These are phyloP conservation scores for Pleurotus salmoneostramineus DNA, from an alignment of 768 basidiomycete species.

Conservation along the genomic window DNA sequence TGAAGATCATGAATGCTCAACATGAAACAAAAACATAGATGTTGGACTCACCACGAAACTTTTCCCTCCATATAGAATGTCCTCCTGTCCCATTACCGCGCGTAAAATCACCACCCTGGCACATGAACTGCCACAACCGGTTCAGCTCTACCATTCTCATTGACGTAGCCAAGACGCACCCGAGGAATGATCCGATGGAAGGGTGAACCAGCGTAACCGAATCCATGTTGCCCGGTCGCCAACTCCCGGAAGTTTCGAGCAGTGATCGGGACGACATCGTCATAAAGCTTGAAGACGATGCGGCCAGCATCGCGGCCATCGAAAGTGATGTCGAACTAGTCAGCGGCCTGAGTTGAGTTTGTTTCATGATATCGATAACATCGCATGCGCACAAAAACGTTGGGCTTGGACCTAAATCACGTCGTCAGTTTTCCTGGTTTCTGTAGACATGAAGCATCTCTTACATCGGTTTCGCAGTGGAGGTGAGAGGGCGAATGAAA, in stretches of 20 bases:
- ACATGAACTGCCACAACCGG: slow-evolving; percentile 57
- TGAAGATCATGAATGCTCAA: not conserved
- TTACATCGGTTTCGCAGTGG: no score
- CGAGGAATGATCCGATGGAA: slow-evolving; percentile 84
- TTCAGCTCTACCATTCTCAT: not conserved
- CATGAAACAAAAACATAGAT: not conserved
- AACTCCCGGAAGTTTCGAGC: slow-evolving; percentile 87
- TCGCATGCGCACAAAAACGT: not conserved
- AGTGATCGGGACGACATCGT: slow-evolving; percentile 72
- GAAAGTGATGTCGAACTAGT: slow-evolving; percentile 66
- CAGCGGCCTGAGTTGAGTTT: no score
- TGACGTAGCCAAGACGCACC: slow-evolving; percentile 5
- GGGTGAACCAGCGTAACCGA: slow-evolving; percentile 58
- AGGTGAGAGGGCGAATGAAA: no score
- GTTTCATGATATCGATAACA: no score
- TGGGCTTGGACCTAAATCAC: not conserved
- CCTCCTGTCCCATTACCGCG: slow-evolving; percentile 68
- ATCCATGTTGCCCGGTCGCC: slow-evolving; percentile 71
- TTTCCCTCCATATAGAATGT: slow-evolving; percentile 72
- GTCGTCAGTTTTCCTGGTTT: no score
- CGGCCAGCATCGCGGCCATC: slow-evolving; percentile 37
- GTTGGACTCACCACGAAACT: slow-evolving; percentile 49
- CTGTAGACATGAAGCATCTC: no score
- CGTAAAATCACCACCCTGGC: slow-evolving; percentile 90
- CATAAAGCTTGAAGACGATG: slow-evolving; percentile 84